These are phyloP conservation scores for Lactifluus rugatus DNA, from an alignment of 768 basidiomycete species.

Conservation along the genomic window DNA sequence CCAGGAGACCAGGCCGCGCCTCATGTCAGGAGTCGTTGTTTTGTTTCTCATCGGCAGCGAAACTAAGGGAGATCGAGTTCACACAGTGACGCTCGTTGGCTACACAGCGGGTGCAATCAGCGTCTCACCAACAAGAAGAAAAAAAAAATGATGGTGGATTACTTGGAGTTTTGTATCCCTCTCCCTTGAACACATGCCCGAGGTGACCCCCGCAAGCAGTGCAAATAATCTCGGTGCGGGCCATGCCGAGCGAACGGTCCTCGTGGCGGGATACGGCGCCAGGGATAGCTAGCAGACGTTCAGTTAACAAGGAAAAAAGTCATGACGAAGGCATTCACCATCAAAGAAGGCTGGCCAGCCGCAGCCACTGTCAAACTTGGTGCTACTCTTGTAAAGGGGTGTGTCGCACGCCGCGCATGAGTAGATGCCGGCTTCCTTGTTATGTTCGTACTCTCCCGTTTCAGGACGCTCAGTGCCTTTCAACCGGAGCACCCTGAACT, in stretches of 20 bases:
- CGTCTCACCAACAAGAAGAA: neutral
- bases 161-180: constrained; percentile 75
- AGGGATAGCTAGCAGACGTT: constrained; percentile 56
- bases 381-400: constrained; percentile 78
- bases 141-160: neutral
- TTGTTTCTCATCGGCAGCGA: constrained; percentile 39
- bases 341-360: constrained; percentile 99
- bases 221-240: constrained; percentile 80
- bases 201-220: constrained; percentile 88
- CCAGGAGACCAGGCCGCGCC: neutral
- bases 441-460: constrained; percentile 74
- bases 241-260: constrained; percentile 56
- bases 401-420: constrained; percentile 71
- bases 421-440: constrained; percentile 58
- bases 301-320: neutral
- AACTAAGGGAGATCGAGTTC: constrained; percentile 80
- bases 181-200: constrained; percentile 93
- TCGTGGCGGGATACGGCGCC: constrained; percentile 77
- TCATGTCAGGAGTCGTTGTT: neutral
- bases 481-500: constrained; percentile 80
- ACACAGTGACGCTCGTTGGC: constrained; percentile 85
- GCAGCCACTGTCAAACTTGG: constrained; percentile 89
- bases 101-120: constrained; percentile 21
- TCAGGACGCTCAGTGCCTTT: constrained; percentile 81
- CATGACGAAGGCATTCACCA: constrained; percentile 33